Evolutionary conservation across 768 basidiomycete genomes (phyloP), one percentile per base, ranked within the genome.

Genomic region (Suillus discolor): DNA sequence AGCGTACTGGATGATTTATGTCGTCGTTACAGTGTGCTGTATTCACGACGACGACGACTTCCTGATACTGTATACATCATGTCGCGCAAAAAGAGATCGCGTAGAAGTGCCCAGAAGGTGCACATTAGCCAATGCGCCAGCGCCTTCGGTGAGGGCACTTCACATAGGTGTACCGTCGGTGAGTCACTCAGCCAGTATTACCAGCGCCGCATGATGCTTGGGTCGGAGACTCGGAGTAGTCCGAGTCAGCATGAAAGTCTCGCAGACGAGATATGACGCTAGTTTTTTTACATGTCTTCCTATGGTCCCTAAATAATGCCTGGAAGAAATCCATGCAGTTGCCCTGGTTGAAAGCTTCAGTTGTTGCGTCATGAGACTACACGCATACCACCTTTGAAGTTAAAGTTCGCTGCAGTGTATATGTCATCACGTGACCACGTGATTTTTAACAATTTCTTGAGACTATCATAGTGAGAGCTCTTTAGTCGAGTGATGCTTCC

Each of bases 401-500:
- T n/a, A n/a, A 47, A 47, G 47, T n/a, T n/a, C n/a, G n/a, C n/a
- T n/a, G n/a, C n/a, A n/a, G n/a, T 47, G 9, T 11, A 47, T 47
- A 57, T n/a, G n/a, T 7, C 15, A 59, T 60, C 57, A 60, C 57
- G 57, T 60, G 57, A 60, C 57, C 6, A 28, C 25, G 11, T 42
- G 57, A 60, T 41, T 60, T 60, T 60, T 42, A 36, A 59, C 38
- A 41, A 59, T 28, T 42, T 60, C 39, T 60, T 13, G 38, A 39
- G 23, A n/a, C 53, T 34, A 23, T 16, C n/a, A 31, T 31, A 1
- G 38, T 39, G 8, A 25, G 15, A 20, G 54, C 18, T 18, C 38
- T 11, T n/a, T 20, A 60, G 39, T 60, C 39, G 39, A 57, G 57
- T 44, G 49, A 84, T 84, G 84, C 73, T 85, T 47, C 84, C 84